Conservation (phyloP, 257 asterid genomes). For the Paulownia fortunei region DNA sequence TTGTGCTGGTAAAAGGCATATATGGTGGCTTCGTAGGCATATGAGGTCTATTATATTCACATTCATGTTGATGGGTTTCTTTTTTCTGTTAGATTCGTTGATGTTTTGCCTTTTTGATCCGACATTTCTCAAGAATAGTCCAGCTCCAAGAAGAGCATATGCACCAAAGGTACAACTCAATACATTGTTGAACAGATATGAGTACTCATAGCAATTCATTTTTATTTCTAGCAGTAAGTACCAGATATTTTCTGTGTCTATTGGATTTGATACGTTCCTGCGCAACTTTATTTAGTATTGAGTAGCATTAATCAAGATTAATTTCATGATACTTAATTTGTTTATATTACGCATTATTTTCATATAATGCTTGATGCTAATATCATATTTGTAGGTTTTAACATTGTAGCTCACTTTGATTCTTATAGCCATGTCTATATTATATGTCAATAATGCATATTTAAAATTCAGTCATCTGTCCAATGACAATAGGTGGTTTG, state of each 20-base stretch:
- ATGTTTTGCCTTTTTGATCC: slow-evolving; percentile 63
- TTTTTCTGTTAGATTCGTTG: slow-evolving; percentile 65
- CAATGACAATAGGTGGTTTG: not conserved
- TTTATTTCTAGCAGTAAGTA: not conserved
- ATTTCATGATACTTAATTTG: not conserved
- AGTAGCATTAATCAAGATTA: not conserved
- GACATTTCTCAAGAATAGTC: slow-evolving; percentile 40
- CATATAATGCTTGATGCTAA: too few species aligned
- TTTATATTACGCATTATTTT: not conserved
- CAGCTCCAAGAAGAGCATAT: slow-evolving; percentile 32
- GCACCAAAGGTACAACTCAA: slow-evolving; percentile 49
- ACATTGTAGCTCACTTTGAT: too few species aligned
- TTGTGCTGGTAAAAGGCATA: slow-evolving; percentile 51
- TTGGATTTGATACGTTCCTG: not conserved
- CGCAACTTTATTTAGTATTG: not conserved
- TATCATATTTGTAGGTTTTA: too few species aligned
- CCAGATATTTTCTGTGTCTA: not conserved
- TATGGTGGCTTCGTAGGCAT: slow-evolving; percentile 62
- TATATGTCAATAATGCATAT: too few species aligned
- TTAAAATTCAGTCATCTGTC: too few species aligned
- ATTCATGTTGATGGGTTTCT: slow-evolving; percentile 53
- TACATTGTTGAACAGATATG: not conserved
- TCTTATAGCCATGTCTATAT: too few species aligned
- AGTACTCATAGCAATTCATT: not conserved
- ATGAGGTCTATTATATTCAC: slow-evolving; percentile 55